Evolutionary conservation across 768 basidiomycete genomes (phyloP).

Genomic region (Macrolepiota fuliginosa): DNA sequence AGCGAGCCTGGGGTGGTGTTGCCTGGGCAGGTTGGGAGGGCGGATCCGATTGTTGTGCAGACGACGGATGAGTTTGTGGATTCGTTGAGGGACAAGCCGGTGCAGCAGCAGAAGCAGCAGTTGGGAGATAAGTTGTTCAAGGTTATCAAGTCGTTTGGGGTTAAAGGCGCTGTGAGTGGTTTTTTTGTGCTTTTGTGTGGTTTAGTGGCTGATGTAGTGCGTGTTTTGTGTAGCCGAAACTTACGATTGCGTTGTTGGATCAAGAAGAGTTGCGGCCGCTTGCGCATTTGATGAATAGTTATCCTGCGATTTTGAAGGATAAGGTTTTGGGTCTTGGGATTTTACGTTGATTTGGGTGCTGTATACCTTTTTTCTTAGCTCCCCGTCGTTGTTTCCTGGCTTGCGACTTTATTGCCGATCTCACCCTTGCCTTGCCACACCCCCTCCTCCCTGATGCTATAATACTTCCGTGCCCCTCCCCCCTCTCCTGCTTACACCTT

Average conservation of each 20-base stretch:
- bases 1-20: constrained; percentile 47
- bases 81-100: constrained; percentile 50
- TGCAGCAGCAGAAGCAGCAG: constrained; percentile 70
- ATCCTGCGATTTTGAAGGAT: constrained; percentile 78
- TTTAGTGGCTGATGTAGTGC: not conserved
- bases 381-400: not conserved
- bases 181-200: not conserved
- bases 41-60: constrained; percentile 65
- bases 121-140: constrained; percentile 76
- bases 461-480: no score
- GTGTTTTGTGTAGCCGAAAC: constrained; percentile 55
- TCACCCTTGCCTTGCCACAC: no score
- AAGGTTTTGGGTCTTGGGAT: constrained; percentile 47
- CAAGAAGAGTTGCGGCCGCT: constrained; percentile 82
- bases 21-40: constrained; percentile 52
- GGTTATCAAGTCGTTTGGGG: constrained; percentile 73
- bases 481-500: no score
- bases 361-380: not conserved
- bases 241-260: constrained; percentile 82
- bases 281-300: constrained; percentile 86
- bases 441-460: no score
- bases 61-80: constrained; percentile 76
- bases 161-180: constrained; percentile 71
- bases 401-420: no score
- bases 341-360: not conserved